Conservation (phyloP, 2,329 filamentous ascomycete genomes). For the Plenodomus tracheiphilus region DNA sequence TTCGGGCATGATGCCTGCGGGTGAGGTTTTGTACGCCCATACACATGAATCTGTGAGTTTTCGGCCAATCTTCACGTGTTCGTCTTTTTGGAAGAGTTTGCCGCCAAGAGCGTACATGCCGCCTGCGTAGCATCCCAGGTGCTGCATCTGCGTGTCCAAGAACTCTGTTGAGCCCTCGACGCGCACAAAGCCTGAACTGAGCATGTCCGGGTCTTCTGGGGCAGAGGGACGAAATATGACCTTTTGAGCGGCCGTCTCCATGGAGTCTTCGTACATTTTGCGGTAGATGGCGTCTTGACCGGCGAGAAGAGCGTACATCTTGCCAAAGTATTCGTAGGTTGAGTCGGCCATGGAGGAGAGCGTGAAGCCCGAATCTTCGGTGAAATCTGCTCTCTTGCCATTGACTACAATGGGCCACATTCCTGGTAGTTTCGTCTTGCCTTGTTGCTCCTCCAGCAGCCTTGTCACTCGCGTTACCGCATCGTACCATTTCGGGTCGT, state of each 20-base stretch:
- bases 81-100: constrained; percentile 58
- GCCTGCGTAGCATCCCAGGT: constrained; percentile 63
- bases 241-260: constrained; percentile 49
- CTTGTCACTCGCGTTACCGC: constrained; percentile 50
- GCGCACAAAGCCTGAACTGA: constrained; percentile 51
- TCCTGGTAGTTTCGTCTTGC: constrained; percentile 49
- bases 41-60: constrained; percentile 64
- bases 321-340: constrained; percentile 46
- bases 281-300: constrained; percentile 52
- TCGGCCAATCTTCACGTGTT: constrained; percentile 59
- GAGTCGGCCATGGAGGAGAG: constrained; percentile 46
- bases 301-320: constrained; percentile 46
- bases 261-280: constrained; percentile 60
- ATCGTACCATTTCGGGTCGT: constrained; percentile 52
- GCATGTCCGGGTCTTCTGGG: constrained; percentile 50
- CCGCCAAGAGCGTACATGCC: constrained; percentile 66
- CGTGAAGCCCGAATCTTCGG: constrained; percentile 42
- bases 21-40: constrained; percentile 63
- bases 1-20: constrained; percentile 65
- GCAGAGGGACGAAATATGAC: constrained; percentile 56
- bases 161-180: constrained; percentile 32
- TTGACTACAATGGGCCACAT: constrained; percentile 55
- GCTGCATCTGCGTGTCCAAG: constrained; percentile 58
- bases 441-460: constrained; percentile 48
- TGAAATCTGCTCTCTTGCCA: constrained; percentile 46